A percentile compares a stretch with the other conserved stretches of the same genome.
Conservation (phyloP, 148 eudicot genomes). For the Heliamphora exappendiculata region DNA sequence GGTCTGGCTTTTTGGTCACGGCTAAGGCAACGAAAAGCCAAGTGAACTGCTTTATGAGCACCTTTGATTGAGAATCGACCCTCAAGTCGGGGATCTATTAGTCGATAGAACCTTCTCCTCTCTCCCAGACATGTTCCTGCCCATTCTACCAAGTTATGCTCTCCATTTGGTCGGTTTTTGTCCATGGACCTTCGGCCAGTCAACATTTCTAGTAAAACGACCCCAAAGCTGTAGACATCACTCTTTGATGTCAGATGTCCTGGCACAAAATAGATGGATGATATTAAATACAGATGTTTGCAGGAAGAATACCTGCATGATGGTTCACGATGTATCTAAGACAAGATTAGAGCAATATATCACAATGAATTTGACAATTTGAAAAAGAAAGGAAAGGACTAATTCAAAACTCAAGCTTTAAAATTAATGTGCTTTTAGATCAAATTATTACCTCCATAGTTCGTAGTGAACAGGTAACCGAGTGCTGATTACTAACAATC, state of each 20-base stretch:
- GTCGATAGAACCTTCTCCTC: conserved; percentile 22
- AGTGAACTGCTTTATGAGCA: conserved; percentile 27
- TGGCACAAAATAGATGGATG: conserved; percentile 8
- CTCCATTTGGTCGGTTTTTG: conserved; percentile 35
- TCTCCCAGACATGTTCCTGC: conserved; percentile 30
- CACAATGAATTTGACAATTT: neutral
- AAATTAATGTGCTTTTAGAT: neutral
- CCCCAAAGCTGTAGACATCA: conserved; percentile 9
- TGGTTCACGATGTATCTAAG: too few relatives aligned
- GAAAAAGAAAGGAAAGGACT: neutral
- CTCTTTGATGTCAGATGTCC: conserved; percentile 44
- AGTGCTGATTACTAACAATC: neutral
- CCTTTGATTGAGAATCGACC: conserved; percentile 39
- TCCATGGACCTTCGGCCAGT: conserved; percentile 45
- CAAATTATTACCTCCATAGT: neutral
- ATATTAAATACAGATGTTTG: too few relatives aligned
- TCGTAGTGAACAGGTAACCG: neutral
- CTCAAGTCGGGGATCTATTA: conserved; percentile 39
- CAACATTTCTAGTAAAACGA: conserved; percentile 28
- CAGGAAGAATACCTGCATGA: too few relatives aligned
- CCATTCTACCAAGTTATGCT: conserved; percentile 45
- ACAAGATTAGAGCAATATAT: neutral
- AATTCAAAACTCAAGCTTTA: neutral
- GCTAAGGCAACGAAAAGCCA: conserved; percentile 39
- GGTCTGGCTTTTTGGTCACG: conserved; percentile 41